Evolutionary conservation across 2,329 filamentous ascomycete genomes (phyloP).

Genomic region (Monilinia fructigena): DNA sequence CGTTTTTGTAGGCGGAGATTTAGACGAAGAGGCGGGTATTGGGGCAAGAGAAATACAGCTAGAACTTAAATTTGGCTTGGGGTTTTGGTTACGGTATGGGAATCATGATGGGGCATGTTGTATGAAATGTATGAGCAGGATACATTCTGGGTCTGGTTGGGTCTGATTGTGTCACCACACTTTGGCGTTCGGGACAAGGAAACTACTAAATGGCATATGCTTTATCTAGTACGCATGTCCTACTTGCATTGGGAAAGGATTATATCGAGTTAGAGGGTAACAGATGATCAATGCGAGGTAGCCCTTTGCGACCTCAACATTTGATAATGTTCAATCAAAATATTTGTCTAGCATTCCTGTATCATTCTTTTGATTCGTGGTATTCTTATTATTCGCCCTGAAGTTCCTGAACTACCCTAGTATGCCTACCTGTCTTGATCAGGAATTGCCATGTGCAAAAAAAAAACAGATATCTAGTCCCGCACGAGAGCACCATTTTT

Average conservation of each 20-base stretch:
- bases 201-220: constrained; percentile 9
- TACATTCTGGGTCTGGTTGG: constrained; percentile 11
- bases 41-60: constrained; percentile 23
- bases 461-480: background rate
- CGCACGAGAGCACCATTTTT: background rate
- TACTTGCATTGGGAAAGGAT: background rate
- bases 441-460: background rate
- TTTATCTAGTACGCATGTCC: background rate
- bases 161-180: constrained; percentile 9
- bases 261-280: background rate
- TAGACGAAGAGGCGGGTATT: constrained; percentile 23
- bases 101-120: constrained; percentile 5
- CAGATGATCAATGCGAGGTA: background rate
- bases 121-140: constrained; percentile 7
- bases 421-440: background rate
- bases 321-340: background rate
- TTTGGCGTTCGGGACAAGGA: constrained; percentile 9
- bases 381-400: background rate
- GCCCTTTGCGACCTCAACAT: background rate
- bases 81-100: background rate
- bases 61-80: constrained; percentile 1
- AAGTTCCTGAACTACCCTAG: background rate
- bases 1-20: constrained; percentile 33
- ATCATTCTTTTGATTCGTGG: background rate
- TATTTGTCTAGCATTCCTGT: background rate